Evolutionary conservation across 345 rosid species (phyloP).

Genomic region (Eucalyptus grandis): DNA sequence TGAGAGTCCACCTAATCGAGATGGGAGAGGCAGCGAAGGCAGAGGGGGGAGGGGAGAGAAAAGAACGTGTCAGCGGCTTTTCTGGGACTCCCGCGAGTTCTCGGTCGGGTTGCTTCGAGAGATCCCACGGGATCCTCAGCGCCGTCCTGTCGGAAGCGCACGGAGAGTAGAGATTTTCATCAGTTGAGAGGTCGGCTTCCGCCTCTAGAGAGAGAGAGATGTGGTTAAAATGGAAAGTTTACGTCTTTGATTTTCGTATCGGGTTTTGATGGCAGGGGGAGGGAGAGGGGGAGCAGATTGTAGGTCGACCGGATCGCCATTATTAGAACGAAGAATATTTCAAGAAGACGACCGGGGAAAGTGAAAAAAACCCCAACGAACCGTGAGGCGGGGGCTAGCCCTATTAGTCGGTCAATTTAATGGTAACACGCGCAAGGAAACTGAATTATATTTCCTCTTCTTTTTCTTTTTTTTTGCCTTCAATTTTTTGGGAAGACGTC

Average conservation of each 20-base stretch:
- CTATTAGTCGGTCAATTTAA: background rate
- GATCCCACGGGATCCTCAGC: background rate
- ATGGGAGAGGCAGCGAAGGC: background rate
- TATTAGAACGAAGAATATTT: background rate
- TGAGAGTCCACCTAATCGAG: background rate
- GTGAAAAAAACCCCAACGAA: background rate
- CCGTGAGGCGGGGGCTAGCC: background rate
- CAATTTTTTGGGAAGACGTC: background rate
- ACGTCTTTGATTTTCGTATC: background rate
- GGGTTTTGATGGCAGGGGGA: background rate
- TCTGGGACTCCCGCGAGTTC: background rate
- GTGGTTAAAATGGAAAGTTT: conserved; percentile 3
- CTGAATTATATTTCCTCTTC: background rate
- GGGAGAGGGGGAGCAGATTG: background rate
- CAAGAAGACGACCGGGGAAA: background rate
- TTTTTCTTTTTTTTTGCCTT: background rate
- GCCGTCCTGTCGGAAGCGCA: conserved; percentile 18
- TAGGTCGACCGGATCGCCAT: background rate
- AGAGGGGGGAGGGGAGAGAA: background rate
- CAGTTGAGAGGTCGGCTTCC: background rate
- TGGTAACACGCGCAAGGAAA: background rate
- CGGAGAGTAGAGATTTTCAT: background rate
- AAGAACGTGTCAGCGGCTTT: conserved; percentile 54
- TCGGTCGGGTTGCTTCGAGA: background rate
- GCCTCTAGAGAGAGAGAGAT: background rate